Percentiles rank a stretch among this genome's conserved stretches.
phyloP scores from a whole-genome alignment of 179 eudicot species.

The Heliamphora pulchella region DNA sequence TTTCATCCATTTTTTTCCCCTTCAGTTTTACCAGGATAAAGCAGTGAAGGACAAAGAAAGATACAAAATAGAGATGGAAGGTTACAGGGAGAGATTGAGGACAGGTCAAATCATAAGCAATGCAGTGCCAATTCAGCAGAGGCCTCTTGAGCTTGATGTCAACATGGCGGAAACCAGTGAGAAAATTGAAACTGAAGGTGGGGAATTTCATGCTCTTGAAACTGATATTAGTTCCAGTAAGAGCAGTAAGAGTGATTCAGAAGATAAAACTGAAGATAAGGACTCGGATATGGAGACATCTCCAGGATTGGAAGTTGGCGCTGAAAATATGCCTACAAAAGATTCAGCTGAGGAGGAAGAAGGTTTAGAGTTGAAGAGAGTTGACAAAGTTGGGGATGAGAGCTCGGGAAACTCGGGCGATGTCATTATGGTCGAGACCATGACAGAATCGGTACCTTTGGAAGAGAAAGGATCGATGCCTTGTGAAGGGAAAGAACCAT shows the following conservation, averaged over 20 bases:
- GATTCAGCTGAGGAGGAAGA: neutral
- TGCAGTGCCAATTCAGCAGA: conserved; percentile 58
- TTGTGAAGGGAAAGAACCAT: conserved; percentile 3
- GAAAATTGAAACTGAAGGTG: conserved; percentile 25
- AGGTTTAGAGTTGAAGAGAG: conserved; percentile 17
- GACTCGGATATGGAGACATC: conserved; percentile 20
- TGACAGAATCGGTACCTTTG: neutral
- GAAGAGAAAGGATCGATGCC: conserved; percentile 3
- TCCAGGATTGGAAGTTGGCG: conserved; percentile 12
- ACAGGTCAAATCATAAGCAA: conserved; percentile 39
- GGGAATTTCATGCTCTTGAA: conserved; percentile 28
- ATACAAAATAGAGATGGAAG: conserved; percentile 75
- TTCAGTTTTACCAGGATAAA: conserved; percentile 70
- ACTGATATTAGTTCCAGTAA: conserved; percentile 34
- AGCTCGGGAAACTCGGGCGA: conserved; percentile 8
- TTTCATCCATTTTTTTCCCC: neutral
- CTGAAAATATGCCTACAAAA: conserved; percentile 8
- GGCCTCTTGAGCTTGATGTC: conserved; percentile 27
- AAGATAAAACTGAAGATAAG: conserved; percentile 17
- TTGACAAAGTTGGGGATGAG: conserved; percentile 5
- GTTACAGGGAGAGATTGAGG: conserved; percentile 45
- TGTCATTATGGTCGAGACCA: conserved; percentile 7
- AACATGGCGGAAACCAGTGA: conserved; percentile 29
- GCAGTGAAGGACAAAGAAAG: conserved; percentile 84
- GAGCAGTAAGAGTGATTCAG: conserved; percentile 23